Percentiles rank a stretch among this genome's conserved stretches.
These are phyloP conservation scores for Daldinia caldariorum DNA, from an alignment of 495 filamentous ascomycete genomes.

Conservation along the genomic window DNA sequence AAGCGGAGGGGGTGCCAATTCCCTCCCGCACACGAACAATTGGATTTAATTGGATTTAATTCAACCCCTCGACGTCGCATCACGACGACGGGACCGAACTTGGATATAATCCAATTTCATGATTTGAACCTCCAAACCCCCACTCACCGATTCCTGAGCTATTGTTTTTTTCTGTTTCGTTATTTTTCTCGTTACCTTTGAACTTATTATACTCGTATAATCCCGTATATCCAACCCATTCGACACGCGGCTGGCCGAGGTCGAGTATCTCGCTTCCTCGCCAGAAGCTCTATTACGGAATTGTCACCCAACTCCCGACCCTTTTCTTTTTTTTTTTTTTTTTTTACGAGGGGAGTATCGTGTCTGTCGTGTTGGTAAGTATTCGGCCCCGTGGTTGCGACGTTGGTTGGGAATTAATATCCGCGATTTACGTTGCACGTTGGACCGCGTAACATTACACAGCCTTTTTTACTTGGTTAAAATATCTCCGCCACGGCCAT, in stretches of 20 bases:
- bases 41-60: conserved; percentile 9
- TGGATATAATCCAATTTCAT: conserved; percentile 16
- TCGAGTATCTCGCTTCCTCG: conserved; percentile 1
- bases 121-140: conserved; percentile 16
- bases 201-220: neutral
- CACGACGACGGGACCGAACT: conserved; percentile 14
- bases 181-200: neutral
- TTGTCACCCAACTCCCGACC: neutral
- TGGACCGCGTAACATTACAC: conserved; percentile 40
- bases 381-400: conserved; percentile 36
- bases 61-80: conserved; percentile 41
- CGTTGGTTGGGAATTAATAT: conserved; percentile 32
- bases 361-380: conserved; percentile 18
- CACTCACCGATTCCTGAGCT: neutral
- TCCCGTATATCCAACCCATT: conserved; percentile 6
- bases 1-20: conserved; percentile 38
- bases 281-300: neutral
- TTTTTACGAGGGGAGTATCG: neutral
- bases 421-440: conserved; percentile 32
- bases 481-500: conserved; percentile 23
- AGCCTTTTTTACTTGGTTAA: conserved; percentile 29
- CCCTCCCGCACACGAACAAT: conserved; percentile 41
- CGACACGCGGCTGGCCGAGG: conserved; percentile 27
- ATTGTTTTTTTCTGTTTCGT: neutral
- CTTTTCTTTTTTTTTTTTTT: too few relatives aligned